phyloP scores from a whole-genome alignment of 148 eudicot species.

The Pharnaceum exiguum region DNA sequence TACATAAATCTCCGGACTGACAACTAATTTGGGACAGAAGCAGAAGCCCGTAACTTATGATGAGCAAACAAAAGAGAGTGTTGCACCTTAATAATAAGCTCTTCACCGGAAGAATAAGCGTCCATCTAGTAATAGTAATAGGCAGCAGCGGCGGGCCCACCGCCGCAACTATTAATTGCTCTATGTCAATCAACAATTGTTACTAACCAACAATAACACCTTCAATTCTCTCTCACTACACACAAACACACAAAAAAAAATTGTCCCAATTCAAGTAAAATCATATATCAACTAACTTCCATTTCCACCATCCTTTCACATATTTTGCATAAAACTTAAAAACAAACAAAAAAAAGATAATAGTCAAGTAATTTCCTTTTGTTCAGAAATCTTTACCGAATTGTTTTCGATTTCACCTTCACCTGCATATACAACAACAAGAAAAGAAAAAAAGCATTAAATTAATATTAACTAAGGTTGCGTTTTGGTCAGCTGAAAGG shows the following conservation, averaged over 20 bases:
- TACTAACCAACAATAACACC: constrained; percentile 29
- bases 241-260: too few relatives aligned
- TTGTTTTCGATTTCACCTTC: constrained; percentile 37
- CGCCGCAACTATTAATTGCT: constrained; percentile 35
- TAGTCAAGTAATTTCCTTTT: neutral
- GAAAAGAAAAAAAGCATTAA: neutral
- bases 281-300: too few relatives aligned
- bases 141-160: constrained; percentile 20
- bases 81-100: constrained; percentile 66
- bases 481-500: neutral
- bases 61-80: neutral
- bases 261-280: too few relatives aligned
- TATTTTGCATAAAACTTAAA: too few relatives aligned
- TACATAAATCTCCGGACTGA: too few relatives aligned
- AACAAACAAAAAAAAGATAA: too few relatives aligned
- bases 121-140: constrained; percentile 75
- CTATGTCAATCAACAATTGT: constrained; percentile 23
- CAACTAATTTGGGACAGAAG: too few relatives aligned
- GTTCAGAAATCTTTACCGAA: constrained; percentile 54
- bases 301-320: too few relatives aligned
- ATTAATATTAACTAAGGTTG: too few relatives aligned
- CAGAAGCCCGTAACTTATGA: too few relatives aligned
- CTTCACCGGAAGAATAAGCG: constrained; percentile 78
- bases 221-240: constrained; percentile 32
- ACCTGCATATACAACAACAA: neutral